Evolutionary conservation across 2,329 filamentous ascomycete genomes (phyloP).

Genomic region (Fusarium nodosum): DNA sequence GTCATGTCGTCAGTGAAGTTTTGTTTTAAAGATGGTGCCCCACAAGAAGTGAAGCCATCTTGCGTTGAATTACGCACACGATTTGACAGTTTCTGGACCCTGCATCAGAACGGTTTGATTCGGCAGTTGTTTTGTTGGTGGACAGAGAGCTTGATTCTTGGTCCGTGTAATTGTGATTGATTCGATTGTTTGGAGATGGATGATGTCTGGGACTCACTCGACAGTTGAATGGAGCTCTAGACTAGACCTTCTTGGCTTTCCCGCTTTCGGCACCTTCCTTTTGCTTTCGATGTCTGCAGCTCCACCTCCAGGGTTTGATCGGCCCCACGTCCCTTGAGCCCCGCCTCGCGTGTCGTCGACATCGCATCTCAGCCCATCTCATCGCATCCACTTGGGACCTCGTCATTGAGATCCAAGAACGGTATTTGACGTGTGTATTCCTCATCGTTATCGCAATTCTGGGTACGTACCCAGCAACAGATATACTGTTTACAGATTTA

Average conservation of each 20-base stretch:
- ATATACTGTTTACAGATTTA: not conserved
- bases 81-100: constrained; percentile 24
- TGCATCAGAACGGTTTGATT: constrained; percentile 10
- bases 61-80: constrained; percentile 35
- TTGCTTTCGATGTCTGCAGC: constrained; percentile 16
- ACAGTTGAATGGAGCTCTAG: not conserved
- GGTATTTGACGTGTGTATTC: constrained; percentile 25
- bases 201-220: not conserved
- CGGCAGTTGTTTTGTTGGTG: constrained; percentile 21
- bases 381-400: constrained; percentile 31
- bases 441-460: constrained; percentile 7
- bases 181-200: constrained; percentile 7
- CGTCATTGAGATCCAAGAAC: constrained; percentile 39
- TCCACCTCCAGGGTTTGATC: constrained; percentile 28
- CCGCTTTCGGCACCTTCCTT: constrained; percentile 42
- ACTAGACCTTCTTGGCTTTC: not conserved
- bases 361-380: constrained; percentile 10
- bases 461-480: not conserved
- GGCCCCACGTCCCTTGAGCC: constrained; percentile 40
- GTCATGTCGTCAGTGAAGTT: constrained; percentile 41
- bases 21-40: constrained; percentile 27
- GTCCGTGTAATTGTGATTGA: constrained; percentile 3
- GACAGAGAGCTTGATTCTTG: not conserved
- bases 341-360: constrained; percentile 24
- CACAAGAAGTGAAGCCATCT: constrained; percentile 30